Evolutionary conservation across 441 rosid species (phyloP).

Genomic region (Isatis lusitanica): DNA sequence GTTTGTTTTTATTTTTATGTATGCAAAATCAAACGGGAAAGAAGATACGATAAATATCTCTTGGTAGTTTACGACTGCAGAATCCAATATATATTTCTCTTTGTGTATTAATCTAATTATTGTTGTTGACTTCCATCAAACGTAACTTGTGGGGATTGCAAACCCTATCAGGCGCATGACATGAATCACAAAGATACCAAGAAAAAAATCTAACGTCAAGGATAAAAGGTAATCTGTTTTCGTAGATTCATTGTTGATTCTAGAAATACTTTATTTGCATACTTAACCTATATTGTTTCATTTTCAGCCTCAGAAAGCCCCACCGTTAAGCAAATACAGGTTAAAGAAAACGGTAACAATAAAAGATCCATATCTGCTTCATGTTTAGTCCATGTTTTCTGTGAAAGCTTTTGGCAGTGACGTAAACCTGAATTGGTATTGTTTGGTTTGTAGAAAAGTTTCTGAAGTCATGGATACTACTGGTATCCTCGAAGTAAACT

Average conservation of each 20-base stretch:
- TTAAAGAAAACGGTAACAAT: constrained; percentile 29
- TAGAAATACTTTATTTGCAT: not conserved
- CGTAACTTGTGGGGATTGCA: constrained; percentile 24
- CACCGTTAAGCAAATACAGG: constrained; percentile 29
- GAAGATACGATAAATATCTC: no score
- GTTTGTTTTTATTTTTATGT: no score
- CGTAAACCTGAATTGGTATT: not conserved
- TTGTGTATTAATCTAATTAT: no score
- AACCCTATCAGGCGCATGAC: constrained; percentile 25
- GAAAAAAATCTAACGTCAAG: constrained; percentile 39
- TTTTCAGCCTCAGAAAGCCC: constrained; percentile 40
- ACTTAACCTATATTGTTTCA: constrained; percentile 17
- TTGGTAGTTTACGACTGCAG: no score
- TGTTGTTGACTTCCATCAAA: constrained; percentile 27
- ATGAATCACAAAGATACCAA: constrained; percentile 32
- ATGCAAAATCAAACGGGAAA: no score
- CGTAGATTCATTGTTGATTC: constrained; percentile 14
- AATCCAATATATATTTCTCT: no score
- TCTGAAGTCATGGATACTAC: constrained; percentile 24
- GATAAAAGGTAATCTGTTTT: constrained; percentile 38
- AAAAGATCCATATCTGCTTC: constrained; percentile 29
- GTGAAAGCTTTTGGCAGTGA: constrained; percentile 10
- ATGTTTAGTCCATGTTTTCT: not conserved
- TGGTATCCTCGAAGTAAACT: constrained; percentile 17
- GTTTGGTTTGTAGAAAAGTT: constrained; percentile 21